phyloP scores from a whole-genome alignment of 2,329 filamentous ascomycete genomes.

The Phialophora verrucosa region DNA sequence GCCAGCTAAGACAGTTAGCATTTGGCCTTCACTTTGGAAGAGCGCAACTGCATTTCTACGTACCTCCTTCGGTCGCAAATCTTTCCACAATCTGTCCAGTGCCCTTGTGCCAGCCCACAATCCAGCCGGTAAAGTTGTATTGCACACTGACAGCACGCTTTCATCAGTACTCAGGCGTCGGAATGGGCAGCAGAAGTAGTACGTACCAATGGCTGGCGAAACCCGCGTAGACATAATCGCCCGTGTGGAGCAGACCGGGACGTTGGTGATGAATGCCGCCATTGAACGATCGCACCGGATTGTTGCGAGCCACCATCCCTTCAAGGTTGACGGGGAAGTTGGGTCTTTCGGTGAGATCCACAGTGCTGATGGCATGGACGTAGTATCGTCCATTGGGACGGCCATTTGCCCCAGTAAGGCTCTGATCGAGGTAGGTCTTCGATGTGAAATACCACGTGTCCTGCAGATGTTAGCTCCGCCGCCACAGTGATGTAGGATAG shows the following conservation, averaged over 20 bases:
- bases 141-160: constrained; percentile 48
- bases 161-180: constrained; percentile 1
- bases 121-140: constrained; percentile 62
- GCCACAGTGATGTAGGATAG: neutral
- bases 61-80: constrained; percentile 32
- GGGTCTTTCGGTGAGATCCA: constrained; percentile 47
- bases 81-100: constrained; percentile 34
- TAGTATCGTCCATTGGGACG: constrained; percentile 49
- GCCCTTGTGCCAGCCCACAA: constrained; percentile 54
- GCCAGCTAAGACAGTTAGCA: constrained; percentile 17
- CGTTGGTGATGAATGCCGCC: constrained; percentile 61
- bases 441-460: constrained; percentile 57
- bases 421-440: constrained; percentile 57
- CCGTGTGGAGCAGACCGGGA: constrained; percentile 55
- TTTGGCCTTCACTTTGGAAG: neutral
- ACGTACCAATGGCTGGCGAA: constrained; percentile 60
- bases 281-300: constrained; percentile 56
- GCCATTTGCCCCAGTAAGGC: constrained; percentile 43
- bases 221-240: constrained; percentile 57
- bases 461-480: constrained; percentile 17
- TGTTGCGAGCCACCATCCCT: constrained; percentile 55
- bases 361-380: constrained; percentile 50
- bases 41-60: neutral
- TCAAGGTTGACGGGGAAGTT: constrained; percentile 59
- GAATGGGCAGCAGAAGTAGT: neutral